Percentiles rank a stretch among this genome's conserved stretches.
phyloP scores from a whole-genome alignment of 2,329 filamentous ascomycete species.

The Trichoderma polysporum region DNA sequence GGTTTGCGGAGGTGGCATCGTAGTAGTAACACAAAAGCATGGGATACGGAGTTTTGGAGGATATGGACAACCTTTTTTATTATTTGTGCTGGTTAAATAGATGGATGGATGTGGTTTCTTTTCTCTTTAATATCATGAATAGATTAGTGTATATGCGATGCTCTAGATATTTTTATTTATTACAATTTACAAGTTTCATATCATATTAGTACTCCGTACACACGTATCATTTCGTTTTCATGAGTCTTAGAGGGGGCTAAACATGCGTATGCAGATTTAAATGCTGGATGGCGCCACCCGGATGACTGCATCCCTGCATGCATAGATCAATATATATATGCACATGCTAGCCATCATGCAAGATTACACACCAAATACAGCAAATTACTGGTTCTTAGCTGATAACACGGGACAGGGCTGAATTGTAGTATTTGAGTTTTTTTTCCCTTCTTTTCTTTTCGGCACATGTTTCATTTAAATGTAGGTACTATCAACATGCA shows the following conservation, averaged over 20 bases:
- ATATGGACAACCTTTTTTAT: neutral
- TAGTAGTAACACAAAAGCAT: conserved; percentile 25
- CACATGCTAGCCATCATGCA: neutral
- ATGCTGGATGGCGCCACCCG: neutral
- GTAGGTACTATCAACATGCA: neutral
- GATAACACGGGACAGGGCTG: neutral
- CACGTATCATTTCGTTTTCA: too few species aligned
- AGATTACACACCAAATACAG: neutral
- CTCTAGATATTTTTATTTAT: neutral
- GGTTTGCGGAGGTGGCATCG: conserved; percentile 76
- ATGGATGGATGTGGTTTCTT: neutral
- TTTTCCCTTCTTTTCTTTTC: conserved; percentile 2
- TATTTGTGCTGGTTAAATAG: neutral
- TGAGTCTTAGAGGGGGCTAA: too few species aligned
- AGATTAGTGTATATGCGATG: neutral
- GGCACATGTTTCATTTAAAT: neutral
- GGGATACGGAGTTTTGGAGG: neutral
- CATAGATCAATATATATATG: neutral
- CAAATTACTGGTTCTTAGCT: neutral
- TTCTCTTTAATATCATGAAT: neutral
- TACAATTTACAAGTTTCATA: neutral
- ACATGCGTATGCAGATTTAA: neutral
- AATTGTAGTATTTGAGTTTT: neutral
- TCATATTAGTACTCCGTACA: neutral
- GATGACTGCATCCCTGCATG: neutral